Evolutionary conservation across 768 basidiomycete species (phyloP), one percentile per base, ranked within the genome.

Genomic region (Mycena rebaudengoi): DNA sequence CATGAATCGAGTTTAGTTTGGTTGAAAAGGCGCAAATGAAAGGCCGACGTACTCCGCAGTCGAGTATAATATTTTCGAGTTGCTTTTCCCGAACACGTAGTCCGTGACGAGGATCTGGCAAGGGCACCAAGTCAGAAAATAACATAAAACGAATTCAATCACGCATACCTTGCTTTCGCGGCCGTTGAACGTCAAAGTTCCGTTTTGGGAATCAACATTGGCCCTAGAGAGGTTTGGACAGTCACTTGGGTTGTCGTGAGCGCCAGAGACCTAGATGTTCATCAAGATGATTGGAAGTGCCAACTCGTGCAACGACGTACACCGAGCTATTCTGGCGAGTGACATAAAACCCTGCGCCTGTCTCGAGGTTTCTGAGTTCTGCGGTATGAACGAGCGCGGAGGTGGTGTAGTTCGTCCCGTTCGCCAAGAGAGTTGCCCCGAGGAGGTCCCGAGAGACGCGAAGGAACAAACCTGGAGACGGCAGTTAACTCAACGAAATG

Each of bases 371-470:
- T 26, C 79, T 74, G 7, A 87, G 70, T 60, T 86, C 82, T 8
- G 83, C 79, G 0, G 83, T 79, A 60, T 83, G 79, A 2, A 85
- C 78, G 18, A 81, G 70, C 10, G 73, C 23, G 4, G 81, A 81
- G 1, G 81, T 80, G 25, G 84, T 84, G 62, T 81, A 84, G 35
- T 81, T 83, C 0, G 84, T 85, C 1, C 84, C 84, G 57, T 84
- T 85, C 7, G 79, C 82, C 28, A 85, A 66, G n/a, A 80, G 73
- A n/a, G 73, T 78, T 3, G 83, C 75, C 21, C 74, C 77, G 18
- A 82, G 74, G 20, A 85, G 73, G 69, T 85, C 85, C 8, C 81
- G 78, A 5, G 83, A 81, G n/a, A 84, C 83, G 26, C 84, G 78
- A 10, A 86, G 76, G 73, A 87, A 87, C 18, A 82, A 75, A n/a